phyloP scores from a whole-genome alignment of 306 rosid genomes.

The Mimosa bimucronata region DNA sequence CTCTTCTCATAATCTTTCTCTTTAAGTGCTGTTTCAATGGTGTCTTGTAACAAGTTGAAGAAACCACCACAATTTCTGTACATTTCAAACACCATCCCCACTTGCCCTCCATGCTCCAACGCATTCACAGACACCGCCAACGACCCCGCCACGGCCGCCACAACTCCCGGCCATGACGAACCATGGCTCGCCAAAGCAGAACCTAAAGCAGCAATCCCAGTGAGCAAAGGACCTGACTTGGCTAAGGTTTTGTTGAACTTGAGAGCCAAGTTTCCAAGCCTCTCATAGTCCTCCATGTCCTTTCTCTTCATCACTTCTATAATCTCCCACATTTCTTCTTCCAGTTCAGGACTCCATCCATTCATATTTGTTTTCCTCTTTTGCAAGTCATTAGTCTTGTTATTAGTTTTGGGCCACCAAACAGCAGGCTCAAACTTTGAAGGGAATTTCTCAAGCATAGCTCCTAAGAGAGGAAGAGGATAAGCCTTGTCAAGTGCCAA shows the following conservation, averaged over 20 bases:
- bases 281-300: background rate
- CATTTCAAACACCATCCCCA: slow-evolving; percentile 79
- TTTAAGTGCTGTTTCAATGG: too few relatives aligned
- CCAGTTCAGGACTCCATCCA: slow-evolving; percentile 28
- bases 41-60: slow-evolving; percentile 49
- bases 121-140: slow-evolving; percentile 51
- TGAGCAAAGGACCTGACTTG: background rate
- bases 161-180: slow-evolving; percentile 21
- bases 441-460: slow-evolving; percentile 69
- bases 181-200: background rate
- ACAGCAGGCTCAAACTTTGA: slow-evolving; percentile 53
- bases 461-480: slow-evolving; percentile 54
- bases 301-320: background rate
- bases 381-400: background rate
- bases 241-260: background rate
- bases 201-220: background rate
- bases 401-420: slow-evolving; percentile 62
- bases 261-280: background rate
- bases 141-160: slow-evolving; percentile 53
- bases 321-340: background rate
- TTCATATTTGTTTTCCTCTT: background rate
- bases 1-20: too few relatives aligned
- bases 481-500: slow-evolving; percentile 48
- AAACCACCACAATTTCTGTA: slow-evolving; percentile 63
- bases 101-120: slow-evolving; percentile 69